Evolutionary conservation across 306 rosid species (phyloP).

Genomic region (Geum urbanum): DNA sequence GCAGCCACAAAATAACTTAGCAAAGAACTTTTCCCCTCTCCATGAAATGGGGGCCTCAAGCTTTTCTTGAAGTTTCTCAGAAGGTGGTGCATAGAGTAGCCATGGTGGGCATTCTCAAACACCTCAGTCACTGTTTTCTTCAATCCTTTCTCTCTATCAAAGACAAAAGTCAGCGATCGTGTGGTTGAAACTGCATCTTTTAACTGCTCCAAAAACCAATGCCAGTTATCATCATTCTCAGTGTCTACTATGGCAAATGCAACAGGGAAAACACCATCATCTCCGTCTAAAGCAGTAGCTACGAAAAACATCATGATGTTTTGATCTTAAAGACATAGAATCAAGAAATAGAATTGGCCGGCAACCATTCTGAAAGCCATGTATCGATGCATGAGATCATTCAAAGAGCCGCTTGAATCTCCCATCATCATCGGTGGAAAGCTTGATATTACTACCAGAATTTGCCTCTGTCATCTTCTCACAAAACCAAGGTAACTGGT

Average conservation of each 20-base stretch:
- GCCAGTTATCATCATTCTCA: conserved; percentile 46
- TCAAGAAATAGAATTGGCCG: conserved; percentile 59
- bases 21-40: conserved; percentile 48
- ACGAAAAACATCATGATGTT: conserved; percentile 42
- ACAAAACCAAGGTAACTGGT: conserved; percentile 40
- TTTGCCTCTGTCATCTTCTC: conserved; percentile 49
- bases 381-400: conserved; percentile 35
- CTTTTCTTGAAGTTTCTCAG: conserved; percentile 42
- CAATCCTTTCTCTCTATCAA: conserved; percentile 45
- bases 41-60: conserved; percentile 48
- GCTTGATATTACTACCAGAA: conserved; percentile 38
- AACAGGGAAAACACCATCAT: conserved; percentile 45
- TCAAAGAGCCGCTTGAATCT: conserved; percentile 40
- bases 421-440: conserved; percentile 31
- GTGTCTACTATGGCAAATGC: conserved; percentile 44
- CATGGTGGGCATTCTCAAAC: conserved; percentile 37
- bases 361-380: conserved; percentile 47
- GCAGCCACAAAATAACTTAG: conserved; percentile 38
- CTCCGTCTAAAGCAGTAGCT: conserved; percentile 50
- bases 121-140: conserved; percentile 30
- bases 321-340: conserved; percentile 38
- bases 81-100: conserved; percentile 50
- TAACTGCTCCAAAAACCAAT: conserved; percentile 52
- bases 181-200: conserved; percentile 25
- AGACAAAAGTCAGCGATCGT: conserved; percentile 39